phyloP scores from a whole-genome alignment of 257 asterid species.

The Solanum chaucha region DNA sequence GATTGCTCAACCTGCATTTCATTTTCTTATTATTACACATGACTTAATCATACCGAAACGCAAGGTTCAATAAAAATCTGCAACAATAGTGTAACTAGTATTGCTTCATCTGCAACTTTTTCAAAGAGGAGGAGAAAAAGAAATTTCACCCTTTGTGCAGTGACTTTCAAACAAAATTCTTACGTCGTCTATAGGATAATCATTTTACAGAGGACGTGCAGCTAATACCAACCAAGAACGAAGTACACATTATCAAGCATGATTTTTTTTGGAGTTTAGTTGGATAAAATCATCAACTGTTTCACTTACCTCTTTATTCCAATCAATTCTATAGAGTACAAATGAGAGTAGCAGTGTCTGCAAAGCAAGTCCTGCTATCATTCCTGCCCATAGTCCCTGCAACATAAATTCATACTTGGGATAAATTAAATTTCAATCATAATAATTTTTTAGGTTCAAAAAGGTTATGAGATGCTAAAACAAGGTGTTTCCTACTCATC shows the following conservation, averaged over 20 bases:
- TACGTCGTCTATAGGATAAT: background rate
- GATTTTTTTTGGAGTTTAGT: background rate
- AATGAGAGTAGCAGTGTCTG: conserved; percentile 46
- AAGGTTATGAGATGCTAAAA: background rate
- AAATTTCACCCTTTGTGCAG: background rate
- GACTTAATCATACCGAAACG: background rate
- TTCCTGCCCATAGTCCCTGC: conserved; percentile 80
- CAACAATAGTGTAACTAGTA: background rate
- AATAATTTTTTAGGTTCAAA: background rate
- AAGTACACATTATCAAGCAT: background rate
- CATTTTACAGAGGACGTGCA: background rate
- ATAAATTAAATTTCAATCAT: background rate
- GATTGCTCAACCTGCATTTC: conserved; percentile 34
- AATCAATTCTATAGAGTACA: conserved; percentile 52
- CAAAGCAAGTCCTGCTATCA: conserved; percentile 53
- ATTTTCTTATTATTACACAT: background rate
- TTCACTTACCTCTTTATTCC: conserved; percentile 54
- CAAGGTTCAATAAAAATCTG: background rate
- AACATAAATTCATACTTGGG: background rate
- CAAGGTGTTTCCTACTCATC: background rate
- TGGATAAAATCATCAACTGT: background rate
- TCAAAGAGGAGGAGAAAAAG: background rate
- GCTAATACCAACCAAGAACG: background rate
- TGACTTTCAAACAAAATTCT: background rate
- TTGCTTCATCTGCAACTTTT: background rate